These are phyloP conservation scores for Saccharomyces pastorianus DNA, from an alignment of 1,139 yeast species.

Conservation along the genomic window DNA sequence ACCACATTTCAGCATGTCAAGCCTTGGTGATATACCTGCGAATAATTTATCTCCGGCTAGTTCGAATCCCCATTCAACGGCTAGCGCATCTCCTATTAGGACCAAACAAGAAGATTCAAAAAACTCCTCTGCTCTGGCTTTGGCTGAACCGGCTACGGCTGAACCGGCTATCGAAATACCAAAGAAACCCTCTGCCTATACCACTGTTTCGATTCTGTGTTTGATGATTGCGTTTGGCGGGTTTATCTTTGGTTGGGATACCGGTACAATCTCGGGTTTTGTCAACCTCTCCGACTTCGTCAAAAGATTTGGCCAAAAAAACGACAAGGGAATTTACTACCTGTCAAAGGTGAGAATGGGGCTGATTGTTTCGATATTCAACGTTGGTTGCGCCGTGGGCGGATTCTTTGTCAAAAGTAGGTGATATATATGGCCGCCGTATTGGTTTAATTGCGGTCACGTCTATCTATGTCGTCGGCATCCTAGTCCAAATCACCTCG, in stretches of 20 bases:
- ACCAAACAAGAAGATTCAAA: no score
- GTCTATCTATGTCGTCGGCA: conserved; percentile 50
- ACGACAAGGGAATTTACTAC: conserved; percentile 30
- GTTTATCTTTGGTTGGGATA: conserved; percentile 64
- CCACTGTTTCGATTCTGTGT: conserved; percentile 37
- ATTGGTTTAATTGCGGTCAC: conserved; percentile 46
- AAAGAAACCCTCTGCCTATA: conserved; percentile 33
- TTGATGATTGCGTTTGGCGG: conserved; percentile 56
- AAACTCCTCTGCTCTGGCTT: conserved; percentile 39
- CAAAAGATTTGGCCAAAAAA: conserved; percentile 46
- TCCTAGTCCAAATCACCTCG: conserved; percentile 51
- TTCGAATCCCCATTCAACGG: no score
- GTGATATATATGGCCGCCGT: conserved; percentile 53
- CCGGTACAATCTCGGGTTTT: conserved; percentile 74
- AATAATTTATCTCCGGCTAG: no score
- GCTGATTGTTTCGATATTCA: conserved; percentile 54
- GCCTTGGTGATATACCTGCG: no score
- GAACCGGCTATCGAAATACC: no score
- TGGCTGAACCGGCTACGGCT: conserved; percentile 9
- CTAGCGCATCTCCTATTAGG: no score
- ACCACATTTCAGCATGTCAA: no score
- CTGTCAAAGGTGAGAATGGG: conserved; percentile 48
- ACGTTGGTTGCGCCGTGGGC: conserved; percentile 62
- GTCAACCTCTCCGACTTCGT: conserved; percentile 58
- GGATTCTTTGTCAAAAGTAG: conserved; percentile 45